Evolutionary conservation across 106 monocot genomes (phyloP).

Genomic region (Xerophyta viscosa): DNA sequence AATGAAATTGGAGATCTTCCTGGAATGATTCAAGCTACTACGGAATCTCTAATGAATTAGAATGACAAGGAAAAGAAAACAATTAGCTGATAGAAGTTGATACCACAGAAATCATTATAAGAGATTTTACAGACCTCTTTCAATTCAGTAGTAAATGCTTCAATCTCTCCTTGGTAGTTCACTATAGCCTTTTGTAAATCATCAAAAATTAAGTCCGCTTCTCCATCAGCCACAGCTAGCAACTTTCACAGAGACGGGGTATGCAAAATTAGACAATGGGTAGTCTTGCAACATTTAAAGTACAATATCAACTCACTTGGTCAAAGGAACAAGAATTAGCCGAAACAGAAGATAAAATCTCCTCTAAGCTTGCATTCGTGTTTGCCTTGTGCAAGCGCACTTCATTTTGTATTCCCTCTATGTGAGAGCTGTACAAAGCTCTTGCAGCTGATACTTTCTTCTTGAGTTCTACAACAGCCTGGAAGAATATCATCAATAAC

Average conservation of each 20-base stretch:
- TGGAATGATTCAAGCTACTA: constrained; percentile 33
- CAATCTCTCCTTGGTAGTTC: constrained; percentile 52
- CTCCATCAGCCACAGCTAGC: constrained; percentile 44
- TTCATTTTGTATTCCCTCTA: constrained; percentile 72
- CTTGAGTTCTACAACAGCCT: constrained; percentile 54
- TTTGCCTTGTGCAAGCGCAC: constrained; percentile 73
- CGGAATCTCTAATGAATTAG: constrained; percentile 43
- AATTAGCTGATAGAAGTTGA: neutral
- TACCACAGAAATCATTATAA: neutral
- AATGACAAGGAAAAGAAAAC: neutral
- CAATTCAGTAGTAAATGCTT: constrained; percentile 61
- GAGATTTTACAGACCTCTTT: constrained; percentile 38
- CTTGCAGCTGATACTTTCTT: constrained; percentile 47
- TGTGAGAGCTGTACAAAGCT: constrained; percentile 49
- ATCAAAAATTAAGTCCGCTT: constrained; percentile 44
- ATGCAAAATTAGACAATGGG: neutral
- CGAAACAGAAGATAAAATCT: constrained; percentile 39
- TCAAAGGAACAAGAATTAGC: constrained; percentile 40
- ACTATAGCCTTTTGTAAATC: constrained; percentile 55
- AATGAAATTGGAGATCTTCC: constrained; percentile 52
- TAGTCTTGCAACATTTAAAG: neutral
- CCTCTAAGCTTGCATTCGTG: constrained; percentile 56
- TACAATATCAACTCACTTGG: constrained; percentile 28
- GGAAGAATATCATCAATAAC: neutral
- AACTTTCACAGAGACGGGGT: constrained; percentile 29